Base-by-base conservation (phyloP, 768 basidiomycete genomes). In the Strobilomyces dryophilus region DNA sequence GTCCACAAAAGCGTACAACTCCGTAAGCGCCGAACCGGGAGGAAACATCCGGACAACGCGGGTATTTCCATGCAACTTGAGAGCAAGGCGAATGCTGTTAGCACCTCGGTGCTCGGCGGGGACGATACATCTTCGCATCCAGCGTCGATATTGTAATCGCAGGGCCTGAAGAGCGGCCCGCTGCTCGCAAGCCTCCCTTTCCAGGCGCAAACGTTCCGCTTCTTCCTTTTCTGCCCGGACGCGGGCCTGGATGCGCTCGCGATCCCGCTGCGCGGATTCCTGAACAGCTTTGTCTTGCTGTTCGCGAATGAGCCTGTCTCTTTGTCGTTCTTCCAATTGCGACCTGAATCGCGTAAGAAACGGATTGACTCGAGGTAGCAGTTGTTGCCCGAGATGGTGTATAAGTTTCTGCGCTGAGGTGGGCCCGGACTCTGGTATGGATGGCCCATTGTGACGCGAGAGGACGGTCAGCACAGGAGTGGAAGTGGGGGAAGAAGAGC, bases 201-300 rank as follows among this genome's bases (percentile, higher is more conserved):
- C 66, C 54, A 59, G 56, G 51, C 62, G 66, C 37, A 61, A 67
- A 45, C 69, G 73, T 47, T 76, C 77, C 47, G 52, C 58, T 54
- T 63, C 59, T 51, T 66, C 56, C 41, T 64, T 49, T 56, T 77
- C 79, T 61, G 79, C 80, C 12, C 64, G 74, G 42, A 86, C 77
- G 41, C 75, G 74, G 7, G 73, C 75, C 51, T 81, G 73, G 29
- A 92, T 83, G 44, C 85, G 76, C 65, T 87, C 89, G 24, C 77
- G 73, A 66, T 97, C 95, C 6, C 79, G 71, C 35, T 74, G 64
- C 2, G 81, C 84, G 0, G 84, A 76, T 48, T 85, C 82, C 36
- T 73, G 71, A 66, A 91, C 92, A 1, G 90, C 89, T 9, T 79
- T 76, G 61, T 95, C 94, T 61, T 94, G 92, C 60, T 89, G 87